Conservation (phyloP, 73 alveolate genomes). For the Paramecium sonneborni region DNA sequence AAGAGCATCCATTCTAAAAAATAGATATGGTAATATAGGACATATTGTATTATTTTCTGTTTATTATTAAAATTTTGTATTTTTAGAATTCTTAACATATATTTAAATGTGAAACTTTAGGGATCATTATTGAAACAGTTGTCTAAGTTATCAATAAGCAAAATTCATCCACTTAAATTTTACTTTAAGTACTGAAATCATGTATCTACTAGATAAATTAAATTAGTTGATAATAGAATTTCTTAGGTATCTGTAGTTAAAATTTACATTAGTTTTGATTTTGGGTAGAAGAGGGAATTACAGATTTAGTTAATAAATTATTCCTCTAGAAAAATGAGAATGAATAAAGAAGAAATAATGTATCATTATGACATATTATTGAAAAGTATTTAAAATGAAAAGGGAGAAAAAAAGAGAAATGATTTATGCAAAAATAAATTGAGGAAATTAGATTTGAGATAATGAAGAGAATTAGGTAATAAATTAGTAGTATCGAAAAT, state of each 20-base stretch:
- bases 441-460: conserved; percentile 75
- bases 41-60: conserved; percentile 87
- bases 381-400: neutral
- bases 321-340: conserved; percentile 83
- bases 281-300: conserved; percentile 67
- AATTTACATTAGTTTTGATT: conserved; percentile 88
- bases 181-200: conserved; percentile 82
- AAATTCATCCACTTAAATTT: too few relatives aligned
- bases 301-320: conserved; percentile 73
- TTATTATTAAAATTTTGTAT: conserved; percentile 73
- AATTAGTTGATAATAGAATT: conserved; percentile 91
- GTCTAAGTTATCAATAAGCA: conserved; percentile 78
- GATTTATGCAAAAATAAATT: conserved; percentile 68
- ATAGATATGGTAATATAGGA: conserved; percentile 94
- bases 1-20: conserved; percentile 93
- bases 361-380: conserved; percentile 89
- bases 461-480: conserved; percentile 67
- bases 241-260: conserved; percentile 89
- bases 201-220: conserved; percentile 85
- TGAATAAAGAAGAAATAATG: conserved; percentile 81
- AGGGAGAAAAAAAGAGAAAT: conserved; percentile 86
- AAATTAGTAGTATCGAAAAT: conserved; percentile 82
- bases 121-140: conserved; percentile 86
- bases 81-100: too few relatives aligned
- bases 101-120: conserved; percentile 86